A percentile compares a stretch with the other conserved stretches of the same genome.
These are phyloP conservation scores for Citeromyces siamensis DNA, from an alignment of 1,139 yeast genomes.

Conservation along the genomic window DNA sequence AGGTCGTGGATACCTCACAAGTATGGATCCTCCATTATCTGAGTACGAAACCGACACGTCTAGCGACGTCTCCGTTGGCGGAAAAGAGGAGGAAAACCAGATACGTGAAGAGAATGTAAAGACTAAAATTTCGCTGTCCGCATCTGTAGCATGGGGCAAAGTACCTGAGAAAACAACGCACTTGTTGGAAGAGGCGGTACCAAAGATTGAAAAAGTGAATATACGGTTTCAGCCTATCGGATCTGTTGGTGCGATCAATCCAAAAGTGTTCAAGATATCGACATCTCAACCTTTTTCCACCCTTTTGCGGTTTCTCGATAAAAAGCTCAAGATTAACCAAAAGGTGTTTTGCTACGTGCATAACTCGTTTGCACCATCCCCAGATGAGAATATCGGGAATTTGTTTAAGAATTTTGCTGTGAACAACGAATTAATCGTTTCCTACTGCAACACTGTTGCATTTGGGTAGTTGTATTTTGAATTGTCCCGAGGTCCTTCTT, in stretches of 20 bases:
- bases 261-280: slow-evolving; percentile 36
- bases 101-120: slow-evolving; percentile 6
- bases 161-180: slow-evolving; percentile 13
- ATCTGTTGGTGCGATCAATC: slow-evolving; percentile 35
- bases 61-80: slow-evolving; percentile 1
- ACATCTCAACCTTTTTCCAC: slow-evolving; percentile 33
- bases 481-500: too few species aligned
- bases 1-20: slow-evolving; percentile 6
- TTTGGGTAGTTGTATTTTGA: slow-evolving; percentile 26
- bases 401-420: slow-evolving; percentile 30
- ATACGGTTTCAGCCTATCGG: slow-evolving; percentile 50
- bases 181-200: slow-evolving; percentile 6
- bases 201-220: slow-evolving; percentile 20
- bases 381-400: slow-evolving; percentile 41
- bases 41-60: slow-evolving; percentile 7
- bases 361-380: slow-evolving; percentile 49
- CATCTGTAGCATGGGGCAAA: slow-evolving; percentile 14
- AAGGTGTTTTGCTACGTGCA: slow-evolving; percentile 32
- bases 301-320: slow-evolving; percentile 29
- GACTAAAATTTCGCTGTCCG: slow-evolving; percentile 15
- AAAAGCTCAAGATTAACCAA: slow-evolving; percentile 18
- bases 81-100: slow-evolving; percentile 4
- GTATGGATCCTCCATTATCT: slow-evolving; percentile 10
- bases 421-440: slow-evolving; percentile 36
- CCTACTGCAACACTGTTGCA: slow-evolving; percentile 44